Percentiles rank a stretch among this genome's conserved stretches.
These are phyloP conservation scores for Phytophthora vignae DNA, from an alignment of 352 stramenopile genomes.

Conservation along the genomic window DNA sequence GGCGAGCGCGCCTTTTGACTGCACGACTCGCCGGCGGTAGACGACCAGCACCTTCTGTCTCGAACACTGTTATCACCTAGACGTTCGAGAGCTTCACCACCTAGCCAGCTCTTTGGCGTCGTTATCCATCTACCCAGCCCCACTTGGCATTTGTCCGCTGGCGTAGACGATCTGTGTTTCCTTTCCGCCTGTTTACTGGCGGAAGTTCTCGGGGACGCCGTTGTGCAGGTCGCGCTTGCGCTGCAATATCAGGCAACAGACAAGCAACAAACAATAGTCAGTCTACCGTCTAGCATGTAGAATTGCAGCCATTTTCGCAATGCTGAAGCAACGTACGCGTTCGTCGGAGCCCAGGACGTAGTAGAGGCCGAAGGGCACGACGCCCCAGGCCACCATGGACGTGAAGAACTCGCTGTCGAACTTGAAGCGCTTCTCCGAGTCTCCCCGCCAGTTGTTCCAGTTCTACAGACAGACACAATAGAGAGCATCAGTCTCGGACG, in stretches of 20 bases:
- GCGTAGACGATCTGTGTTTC: neutral
- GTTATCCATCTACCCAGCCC: conserved; percentile 6
- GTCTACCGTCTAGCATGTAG: neutral
- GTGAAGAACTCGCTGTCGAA: conserved; percentile 77
- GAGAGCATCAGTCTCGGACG: conserved; percentile 7
- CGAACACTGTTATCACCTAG: neutral
- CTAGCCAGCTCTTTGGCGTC: neutral
- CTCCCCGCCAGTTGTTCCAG: conserved; percentile 88
- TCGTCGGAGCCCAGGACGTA: conserved; percentile 66
- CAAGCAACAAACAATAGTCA: conserved; percentile 6
- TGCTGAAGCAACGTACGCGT: conserved; percentile 56
- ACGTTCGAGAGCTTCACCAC: neutral
- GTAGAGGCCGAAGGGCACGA: conserved; percentile 71
- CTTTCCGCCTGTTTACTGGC: conserved; percentile 44
- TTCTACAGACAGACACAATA: conserved; percentile 46
- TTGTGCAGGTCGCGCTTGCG: conserved; percentile 53
- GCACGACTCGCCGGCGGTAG: neutral
- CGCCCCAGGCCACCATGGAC: conserved; percentile 54
- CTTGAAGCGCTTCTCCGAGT: conserved; percentile 87
- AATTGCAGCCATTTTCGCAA: neutral
- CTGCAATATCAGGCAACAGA: conserved; percentile 25
- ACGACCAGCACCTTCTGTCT: neutral
- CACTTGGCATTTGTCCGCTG: neutral
- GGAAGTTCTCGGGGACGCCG: conserved; percentile 65
- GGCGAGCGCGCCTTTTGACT: conserved; percentile 12